Evolutionary conservation across 495 filamentous ascomycete species (phyloP).

Genomic region (Aspergillus ostianus): DNA sequence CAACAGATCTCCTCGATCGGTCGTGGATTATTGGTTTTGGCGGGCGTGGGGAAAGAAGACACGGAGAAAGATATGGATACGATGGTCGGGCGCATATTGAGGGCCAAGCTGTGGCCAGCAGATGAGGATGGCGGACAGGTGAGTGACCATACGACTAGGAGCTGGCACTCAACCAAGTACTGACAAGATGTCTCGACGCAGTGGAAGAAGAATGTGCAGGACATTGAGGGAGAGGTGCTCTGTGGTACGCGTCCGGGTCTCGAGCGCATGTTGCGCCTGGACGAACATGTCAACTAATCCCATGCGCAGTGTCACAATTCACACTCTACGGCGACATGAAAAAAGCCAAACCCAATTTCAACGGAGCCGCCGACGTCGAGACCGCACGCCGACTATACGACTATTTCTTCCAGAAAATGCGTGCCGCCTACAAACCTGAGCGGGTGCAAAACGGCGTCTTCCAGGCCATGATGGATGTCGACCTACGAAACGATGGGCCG

Average conservation of each 20-base stretch:
- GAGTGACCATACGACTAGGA: conserved; percentile 11
- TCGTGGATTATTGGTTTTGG: conserved; percentile 86
- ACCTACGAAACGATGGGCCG: conserved; percentile 89
- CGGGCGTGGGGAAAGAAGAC: conserved; percentile 86
- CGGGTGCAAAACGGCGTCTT: conserved; percentile 93
- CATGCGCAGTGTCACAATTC: conserved; percentile 85
- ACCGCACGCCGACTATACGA: conserved; percentile 80
- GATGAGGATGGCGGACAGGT: conserved; percentile 46
- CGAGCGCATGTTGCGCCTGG: background rate
- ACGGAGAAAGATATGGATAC: conserved; percentile 83
- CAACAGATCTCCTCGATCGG: conserved; percentile 86
- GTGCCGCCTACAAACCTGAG: conserved; percentile 67
- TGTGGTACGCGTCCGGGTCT: conserved; percentile 60
- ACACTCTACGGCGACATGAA: conserved; percentile 89
- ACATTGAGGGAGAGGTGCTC: conserved; percentile 85
- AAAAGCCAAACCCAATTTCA: conserved; percentile 95
- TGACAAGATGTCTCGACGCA: conserved; percentile 28
- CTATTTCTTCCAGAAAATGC: conserved; percentile 73
- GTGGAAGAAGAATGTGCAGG: conserved; percentile 88
- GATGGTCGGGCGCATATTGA: conserved; percentile 81
- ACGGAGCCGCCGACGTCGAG: conserved; percentile 74
- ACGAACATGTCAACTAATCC: background rate
- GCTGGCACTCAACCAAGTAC: background rate
- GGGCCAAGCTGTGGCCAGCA: conserved; percentile 86
- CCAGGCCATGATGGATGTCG: conserved; percentile 98